Evolutionary conservation across 176 grass and related monocot species (phyloP).

Genomic region (Alopecurus myosuroides): DNA sequence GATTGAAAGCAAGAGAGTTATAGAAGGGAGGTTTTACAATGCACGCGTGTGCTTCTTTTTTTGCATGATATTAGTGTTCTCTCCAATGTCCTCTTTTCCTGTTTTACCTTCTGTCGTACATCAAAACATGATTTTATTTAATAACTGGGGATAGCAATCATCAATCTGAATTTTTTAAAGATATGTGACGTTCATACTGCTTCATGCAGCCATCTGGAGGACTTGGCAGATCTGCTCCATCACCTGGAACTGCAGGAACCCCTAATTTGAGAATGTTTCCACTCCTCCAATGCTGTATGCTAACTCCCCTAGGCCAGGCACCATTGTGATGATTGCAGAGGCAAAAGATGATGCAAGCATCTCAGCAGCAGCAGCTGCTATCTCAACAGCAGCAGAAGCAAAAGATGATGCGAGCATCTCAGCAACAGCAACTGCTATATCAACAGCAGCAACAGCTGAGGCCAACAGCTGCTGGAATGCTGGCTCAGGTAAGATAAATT

Average conservation of each 20-base stretch:
- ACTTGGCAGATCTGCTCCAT: constrained; percentile 71
- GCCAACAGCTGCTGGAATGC: constrained; percentile 55
- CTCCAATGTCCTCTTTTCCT: not conserved
- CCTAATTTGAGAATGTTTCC: too few species aligned
- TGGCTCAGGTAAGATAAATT: constrained; percentile 46
- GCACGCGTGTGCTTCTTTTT: not conserved
- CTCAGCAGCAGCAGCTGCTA: constrained; percentile 72
- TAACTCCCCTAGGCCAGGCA: constrained; percentile 75
- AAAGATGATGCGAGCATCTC: too few species aligned
- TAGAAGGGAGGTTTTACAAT: not conserved
- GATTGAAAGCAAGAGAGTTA: constrained; percentile 24
- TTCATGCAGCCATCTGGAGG: constrained; percentile 56
- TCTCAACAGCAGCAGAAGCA: too few species aligned
- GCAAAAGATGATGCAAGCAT: constrained; percentile 65
- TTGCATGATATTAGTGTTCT: constrained; percentile 1
- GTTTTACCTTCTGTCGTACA: not conserved
- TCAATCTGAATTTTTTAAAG: not conserved
- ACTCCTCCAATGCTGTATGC: too few species aligned
- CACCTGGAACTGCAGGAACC: too few species aligned
- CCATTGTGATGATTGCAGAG: constrained; percentile 79
- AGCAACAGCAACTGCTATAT: constrained; percentile 28
- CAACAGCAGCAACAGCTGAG: constrained; percentile 52
- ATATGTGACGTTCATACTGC: constrained; percentile 4
- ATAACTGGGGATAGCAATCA: not conserved
- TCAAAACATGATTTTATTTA: constrained; percentile 6